A percentile compares a stretch with the other conserved stretches of the same genome.
Evolutionary conservation across 2,329 filamentous ascomycete genomes (phyloP).

Genomic region (Penicillium paneum): DNA sequence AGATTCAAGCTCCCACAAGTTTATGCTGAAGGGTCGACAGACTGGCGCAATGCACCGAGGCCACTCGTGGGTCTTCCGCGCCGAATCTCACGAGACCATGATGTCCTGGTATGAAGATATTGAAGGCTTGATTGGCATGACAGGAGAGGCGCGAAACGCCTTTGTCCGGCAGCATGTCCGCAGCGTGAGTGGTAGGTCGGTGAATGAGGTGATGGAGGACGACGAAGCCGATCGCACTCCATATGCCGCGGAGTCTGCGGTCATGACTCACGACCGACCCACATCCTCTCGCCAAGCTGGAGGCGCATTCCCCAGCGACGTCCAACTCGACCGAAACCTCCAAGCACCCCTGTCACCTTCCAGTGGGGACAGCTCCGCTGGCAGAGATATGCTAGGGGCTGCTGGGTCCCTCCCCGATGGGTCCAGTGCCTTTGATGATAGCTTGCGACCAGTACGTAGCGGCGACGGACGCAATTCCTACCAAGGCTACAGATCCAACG

Average conservation of each 20-base stretch:
- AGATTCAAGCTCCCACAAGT: slow-evolving; percentile 88
- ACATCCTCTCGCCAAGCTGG: slow-evolving; percentile 68
- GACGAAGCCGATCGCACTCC: slow-evolving; percentile 65
- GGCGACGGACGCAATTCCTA: slow-evolving; percentile 15
- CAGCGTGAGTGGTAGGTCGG: slow-evolving; percentile 66
- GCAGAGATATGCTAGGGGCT: slow-evolving; percentile 59
- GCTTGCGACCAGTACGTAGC: slow-evolving; percentile 34
- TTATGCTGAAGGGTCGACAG: slow-evolving; percentile 94
- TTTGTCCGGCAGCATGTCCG: slow-evolving; percentile 81
- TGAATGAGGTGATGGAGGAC: slow-evolving; percentile 74
- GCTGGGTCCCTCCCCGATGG: slow-evolving; percentile 55
- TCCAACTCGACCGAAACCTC: slow-evolving; percentile 82
- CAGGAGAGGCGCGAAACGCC: slow-evolving; percentile 79
- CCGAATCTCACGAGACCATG: slow-evolving; percentile 83
- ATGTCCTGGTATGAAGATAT: slow-evolving; percentile 96
- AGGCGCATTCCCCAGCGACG: slow-evolving; percentile 93
- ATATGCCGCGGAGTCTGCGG: slow-evolving; percentile 57
- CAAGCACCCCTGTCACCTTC: slow-evolving; percentile 74
- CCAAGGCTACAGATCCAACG: slow-evolving; percentile 6
- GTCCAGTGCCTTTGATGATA: slow-evolving; percentile 34
- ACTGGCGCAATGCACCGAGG: slow-evolving; percentile 86
- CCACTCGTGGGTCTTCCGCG: slow-evolving; percentile 66
- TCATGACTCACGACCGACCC: slow-evolving; percentile 39
- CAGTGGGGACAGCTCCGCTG: slow-evolving; percentile 74
- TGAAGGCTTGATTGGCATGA: slow-evolving; percentile 81